Evolutionary conservation across 805 yeast genomes (phyloP).

Genomic region (Debaryomyces castellii): DNA sequence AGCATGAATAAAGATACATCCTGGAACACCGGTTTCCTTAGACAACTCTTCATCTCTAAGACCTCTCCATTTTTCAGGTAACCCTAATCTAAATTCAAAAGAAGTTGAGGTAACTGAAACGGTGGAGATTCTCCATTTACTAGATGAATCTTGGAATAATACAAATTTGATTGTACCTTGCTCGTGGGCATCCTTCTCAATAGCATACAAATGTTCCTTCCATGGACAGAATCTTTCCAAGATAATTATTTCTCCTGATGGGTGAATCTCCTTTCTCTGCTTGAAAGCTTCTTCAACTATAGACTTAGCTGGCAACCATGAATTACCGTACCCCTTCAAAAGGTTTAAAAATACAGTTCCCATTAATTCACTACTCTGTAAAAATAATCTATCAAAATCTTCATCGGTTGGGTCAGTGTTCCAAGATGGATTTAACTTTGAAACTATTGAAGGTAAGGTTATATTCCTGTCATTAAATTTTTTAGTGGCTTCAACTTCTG

Average conservation of each 20-base stretch:
- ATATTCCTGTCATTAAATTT: conserved; percentile 72
- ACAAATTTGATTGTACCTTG: conserved; percentile 69
- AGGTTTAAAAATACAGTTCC: conserved; percentile 73
- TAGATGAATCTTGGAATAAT: conserved; percentile 71
- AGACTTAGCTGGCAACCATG: conserved; percentile 89
- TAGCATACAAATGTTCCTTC: conserved; percentile 84
- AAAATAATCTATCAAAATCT: conserved; percentile 65
- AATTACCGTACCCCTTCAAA: conserved; percentile 69
- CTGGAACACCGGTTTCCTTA: conserved; percentile 73
- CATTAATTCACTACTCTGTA: conserved; percentile 74
- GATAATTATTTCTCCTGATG: conserved; percentile 70
- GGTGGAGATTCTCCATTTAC: conserved; percentile 84
- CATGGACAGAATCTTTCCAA: conserved; percentile 85
- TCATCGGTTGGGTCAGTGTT: conserved; percentile 64
- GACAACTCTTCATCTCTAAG: conserved; percentile 83
- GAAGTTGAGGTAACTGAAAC: conserved; percentile 79
- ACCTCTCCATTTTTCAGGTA: conserved; percentile 95
- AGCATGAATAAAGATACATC: conserved; percentile 90
- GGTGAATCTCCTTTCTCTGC: conserved; percentile 57
- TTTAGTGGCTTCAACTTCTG: conserved; percentile 52
- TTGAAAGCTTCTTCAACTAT: conserved; percentile 72
- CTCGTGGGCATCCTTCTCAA: conserved; percentile 61
- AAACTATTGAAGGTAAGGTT: conserved; percentile 73
- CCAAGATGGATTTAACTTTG: conserved; percentile 86
- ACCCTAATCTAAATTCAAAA: conserved; percentile 80